Base-by-base conservation (phyloP, 805 yeast species). In the Candida ovalis region DNA sequence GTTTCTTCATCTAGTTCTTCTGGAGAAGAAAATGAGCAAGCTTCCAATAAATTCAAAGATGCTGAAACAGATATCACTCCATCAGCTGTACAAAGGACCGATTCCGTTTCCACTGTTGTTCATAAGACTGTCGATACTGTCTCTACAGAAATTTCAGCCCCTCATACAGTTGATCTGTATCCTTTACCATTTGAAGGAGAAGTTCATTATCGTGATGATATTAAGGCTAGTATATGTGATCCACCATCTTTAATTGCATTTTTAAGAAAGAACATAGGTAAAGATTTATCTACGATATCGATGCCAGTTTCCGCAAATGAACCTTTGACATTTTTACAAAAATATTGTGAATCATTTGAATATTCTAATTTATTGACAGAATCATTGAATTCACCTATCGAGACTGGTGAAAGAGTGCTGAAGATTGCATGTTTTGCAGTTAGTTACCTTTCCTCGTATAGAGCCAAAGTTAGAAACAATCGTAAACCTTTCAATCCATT, bases 291-390 rank as follows among this genome's bases (percentile, higher is more conserved):
- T 0, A 75, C 89, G 1, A 78, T 91, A 40, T 83, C 96, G 0
- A 90, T 92, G 91, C 99, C 99, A 1, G 96, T 94, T 7, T 83
- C 94, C 1, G 78, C 90, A 46, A 94, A 94, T 68, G 99, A 94
- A 66, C 99, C 99, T 0, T 63, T 92, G 21, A 80, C 95, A 0
- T 80, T 87, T 25, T 72, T 92, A 47, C 96, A 94, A 64, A 78
- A 82, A 52, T 80, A 84, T 56, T 75, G 94, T 0, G 99, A 94
- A 64, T 66, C 81, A 41, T 74, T 87, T 60, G 99, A 94, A 65
- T 88, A 88, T 63, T 66, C 87, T 30, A 70, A 77, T 40, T 60
- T 94, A 37, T 69, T 94, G 40, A 81, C 82, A 52, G 74, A 77
- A 36, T 88, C 95, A 0, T 63, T 78, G n/a, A 60, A 67, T 3